Conservation (phyloP, 352 stramenopile species). For the Hyphochytrium catenoides region DNA sequence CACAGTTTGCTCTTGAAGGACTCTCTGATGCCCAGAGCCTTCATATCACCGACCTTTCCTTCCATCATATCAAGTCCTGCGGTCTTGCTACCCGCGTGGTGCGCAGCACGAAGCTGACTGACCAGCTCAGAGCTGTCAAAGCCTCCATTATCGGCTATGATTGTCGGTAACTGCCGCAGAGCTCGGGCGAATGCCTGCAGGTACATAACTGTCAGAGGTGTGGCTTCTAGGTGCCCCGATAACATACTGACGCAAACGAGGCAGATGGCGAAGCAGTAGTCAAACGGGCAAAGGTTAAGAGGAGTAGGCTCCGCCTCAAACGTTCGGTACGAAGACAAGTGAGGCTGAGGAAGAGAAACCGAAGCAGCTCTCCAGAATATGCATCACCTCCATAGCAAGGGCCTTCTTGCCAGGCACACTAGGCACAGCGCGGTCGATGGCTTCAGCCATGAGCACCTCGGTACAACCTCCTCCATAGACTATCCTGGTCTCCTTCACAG, state of each 20-base stretch:
- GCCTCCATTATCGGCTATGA: slow-evolving; percentile 96
- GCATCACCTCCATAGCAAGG: slow-evolving; percentile 93
- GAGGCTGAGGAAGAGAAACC: too few relatives aligned
- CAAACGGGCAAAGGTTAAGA: too few relatives aligned
- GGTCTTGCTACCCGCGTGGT: slow-evolving; percentile 66
- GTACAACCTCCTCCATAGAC: slow-evolving; percentile 91
- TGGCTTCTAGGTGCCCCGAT: too few relatives aligned
- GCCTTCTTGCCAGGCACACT: slow-evolving; percentile 90
- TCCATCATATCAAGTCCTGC: slow-evolving; percentile 93
- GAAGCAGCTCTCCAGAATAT: too few relatives aligned
- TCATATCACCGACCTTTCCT: slow-evolving; percentile 87
- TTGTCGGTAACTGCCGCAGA: slow-evolving; percentile 86
- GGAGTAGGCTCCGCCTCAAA: too few relatives aligned
- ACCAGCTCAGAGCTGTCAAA: slow-evolving; percentile 96
- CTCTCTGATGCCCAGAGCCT: slow-evolving; percentile 89
- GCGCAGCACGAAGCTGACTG: slow-evolving; percentile 77
- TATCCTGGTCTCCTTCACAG: slow-evolving; percentile 84
- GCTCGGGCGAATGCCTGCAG: slow-evolving; percentile 87
- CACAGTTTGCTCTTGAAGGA: slow-evolving; percentile 86
- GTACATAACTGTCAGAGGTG: too few relatives aligned
- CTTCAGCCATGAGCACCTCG: slow-evolving; percentile 87
- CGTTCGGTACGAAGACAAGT: too few relatives aligned
- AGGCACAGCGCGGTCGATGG: slow-evolving; percentile 63
- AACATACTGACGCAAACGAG: too few relatives aligned
- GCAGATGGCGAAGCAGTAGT: too few relatives aligned